Conservation (phyloP, 805 yeast genomes). For the Ogataea polymorpha region DNA sequence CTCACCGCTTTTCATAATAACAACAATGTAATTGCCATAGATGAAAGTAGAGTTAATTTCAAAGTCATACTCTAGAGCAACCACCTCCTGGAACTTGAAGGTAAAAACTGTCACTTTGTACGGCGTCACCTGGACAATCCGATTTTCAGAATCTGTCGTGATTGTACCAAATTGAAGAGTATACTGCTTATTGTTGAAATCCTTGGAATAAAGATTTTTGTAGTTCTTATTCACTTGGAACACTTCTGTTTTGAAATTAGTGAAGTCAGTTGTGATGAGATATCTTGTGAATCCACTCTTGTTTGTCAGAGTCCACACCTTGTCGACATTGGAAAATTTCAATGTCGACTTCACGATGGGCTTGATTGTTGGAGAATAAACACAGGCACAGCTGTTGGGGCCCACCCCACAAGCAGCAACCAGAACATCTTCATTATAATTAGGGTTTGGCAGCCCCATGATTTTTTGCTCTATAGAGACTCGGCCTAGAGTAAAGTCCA, state of each 20-base stretch:
- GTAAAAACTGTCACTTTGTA: slow-evolving; percentile 62
- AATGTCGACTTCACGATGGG: slow-evolving; percentile 67
- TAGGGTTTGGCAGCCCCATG: slow-evolving; percentile 68
- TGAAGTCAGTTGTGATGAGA: slow-evolving; percentile 68
- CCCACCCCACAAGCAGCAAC: slow-evolving; percentile 69
- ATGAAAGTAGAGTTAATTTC: slow-evolving; percentile 65
- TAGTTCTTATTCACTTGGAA: slow-evolving; percentile 62
- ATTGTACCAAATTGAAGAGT: slow-evolving; percentile 65
- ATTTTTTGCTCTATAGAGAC: slow-evolving; percentile 50
- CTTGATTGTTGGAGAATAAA: slow-evolving; percentile 64
- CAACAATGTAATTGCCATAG: slow-evolving; percentile 58
- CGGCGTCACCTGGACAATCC: slow-evolving; percentile 73
- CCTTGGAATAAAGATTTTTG: slow-evolving; percentile 56
- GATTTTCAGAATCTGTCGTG: slow-evolving; percentile 37
- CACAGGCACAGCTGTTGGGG: slow-evolving; percentile 50
- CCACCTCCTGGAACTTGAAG: slow-evolving; percentile 51
- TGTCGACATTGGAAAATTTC: slow-evolving; percentile 66
- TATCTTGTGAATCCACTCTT: slow-evolving; percentile 43
- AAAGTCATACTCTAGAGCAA: slow-evolving; percentile 50
- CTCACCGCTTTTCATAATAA: slow-evolving; percentile 69
- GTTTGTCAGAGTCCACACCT: slow-evolving; percentile 66
- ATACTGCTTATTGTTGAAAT: slow-evolving; percentile 58
- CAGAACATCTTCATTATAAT: slow-evolving; percentile 60
- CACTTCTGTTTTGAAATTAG: slow-evolving; percentile 62
- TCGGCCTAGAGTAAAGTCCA: slow-evolving; percentile 64